Percentiles rank a stretch among this genome's conserved stretches.
Conservation (phyloP, 2,329 filamentous ascomycete genomes). For the Trichoderma semiorbis region DNA sequence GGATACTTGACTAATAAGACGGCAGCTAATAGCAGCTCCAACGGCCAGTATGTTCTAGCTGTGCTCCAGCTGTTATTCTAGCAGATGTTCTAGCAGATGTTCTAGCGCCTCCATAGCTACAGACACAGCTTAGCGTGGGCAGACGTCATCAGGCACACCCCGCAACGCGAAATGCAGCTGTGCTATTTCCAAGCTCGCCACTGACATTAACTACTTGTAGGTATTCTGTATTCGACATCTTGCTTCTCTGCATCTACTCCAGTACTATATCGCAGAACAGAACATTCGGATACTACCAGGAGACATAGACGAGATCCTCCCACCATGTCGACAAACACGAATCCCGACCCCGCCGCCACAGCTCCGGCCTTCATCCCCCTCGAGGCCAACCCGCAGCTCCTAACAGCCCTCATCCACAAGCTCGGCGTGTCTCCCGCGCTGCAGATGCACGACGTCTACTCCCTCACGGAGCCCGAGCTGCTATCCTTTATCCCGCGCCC, state of each 20-base stretch:
- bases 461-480: slow-evolving; percentile 78
- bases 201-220: not conserved
- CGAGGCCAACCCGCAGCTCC: slow-evolving; percentile 80
- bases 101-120: not conserved
- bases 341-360: slow-evolving; percentile 39
- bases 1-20: no score
- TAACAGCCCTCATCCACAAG: slow-evolving; percentile 76
- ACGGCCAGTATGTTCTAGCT: not conserved
- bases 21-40: not conserved
- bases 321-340: slow-evolving; percentile 34
- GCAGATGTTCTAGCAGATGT: not conserved
- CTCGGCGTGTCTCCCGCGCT: slow-evolving; percentile 79
- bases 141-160: slow-evolving; percentile 15
- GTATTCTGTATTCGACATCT: not conserved
- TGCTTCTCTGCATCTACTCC: not conserved
- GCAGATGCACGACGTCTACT: slow-evolving; percentile 86
- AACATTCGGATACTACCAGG: not conserved
- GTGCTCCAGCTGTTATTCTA: not conserved
- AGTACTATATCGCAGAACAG: not conserved
- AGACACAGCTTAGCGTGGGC: not conserved
- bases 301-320: not conserved
- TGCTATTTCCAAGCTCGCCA: not conserved
- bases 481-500: slow-evolving; percentile 86
- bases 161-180: not conserved
- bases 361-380: slow-evolving; percentile 55